These are phyloP conservation scores for Myriosclerotinia duriaeana DNA, from an alignment of 2,329 filamentous ascomycete species.

Conservation along the genomic window DNA sequence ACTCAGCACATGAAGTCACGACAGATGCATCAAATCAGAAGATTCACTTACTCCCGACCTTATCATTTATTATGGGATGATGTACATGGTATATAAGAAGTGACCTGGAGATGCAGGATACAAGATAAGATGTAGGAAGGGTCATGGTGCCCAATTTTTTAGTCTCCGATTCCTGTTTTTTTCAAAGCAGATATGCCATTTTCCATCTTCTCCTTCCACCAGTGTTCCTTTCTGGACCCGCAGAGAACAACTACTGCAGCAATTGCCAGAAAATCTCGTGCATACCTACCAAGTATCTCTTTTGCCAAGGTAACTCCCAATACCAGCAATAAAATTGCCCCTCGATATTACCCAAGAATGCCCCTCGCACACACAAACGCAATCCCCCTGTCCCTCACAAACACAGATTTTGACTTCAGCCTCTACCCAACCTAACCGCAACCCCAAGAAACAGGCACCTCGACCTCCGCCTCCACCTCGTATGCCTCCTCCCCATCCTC, in stretches of 20 bases:
- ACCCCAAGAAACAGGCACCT: conserved; percentile 25
- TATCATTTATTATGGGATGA: conserved; percentile 7
- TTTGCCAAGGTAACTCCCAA: not conserved
- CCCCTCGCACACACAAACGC: no score
- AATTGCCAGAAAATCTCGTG: not conserved
- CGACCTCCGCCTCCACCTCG: conserved; percentile 35
- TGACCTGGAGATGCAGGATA: not conserved
- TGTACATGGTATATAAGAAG: conserved; percentile 4
- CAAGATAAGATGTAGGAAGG: not conserved
- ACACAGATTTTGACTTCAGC: not conserved
- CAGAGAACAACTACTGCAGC: not conserved
- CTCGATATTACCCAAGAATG: no score
- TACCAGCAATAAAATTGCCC: not conserved
- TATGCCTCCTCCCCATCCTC: conserved; percentile 36
- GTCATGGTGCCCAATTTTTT: not conserved
- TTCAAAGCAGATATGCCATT: not conserved
- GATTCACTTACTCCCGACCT: conserved; percentile 3
- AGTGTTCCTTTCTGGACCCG: not conserved
- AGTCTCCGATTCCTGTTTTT: not conserved
- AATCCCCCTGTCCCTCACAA: no score
- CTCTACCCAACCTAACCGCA: not conserved
- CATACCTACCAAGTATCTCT: not conserved
- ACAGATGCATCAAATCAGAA: conserved; percentile 21
- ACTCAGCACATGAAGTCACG: conserved; percentile 20
- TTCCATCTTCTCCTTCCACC: not conserved